Evolutionary conservation across 106 monocot genomes (phyloP), one percentile per base, ranked within the genome.

Genomic region (Allium sativum): DNA sequence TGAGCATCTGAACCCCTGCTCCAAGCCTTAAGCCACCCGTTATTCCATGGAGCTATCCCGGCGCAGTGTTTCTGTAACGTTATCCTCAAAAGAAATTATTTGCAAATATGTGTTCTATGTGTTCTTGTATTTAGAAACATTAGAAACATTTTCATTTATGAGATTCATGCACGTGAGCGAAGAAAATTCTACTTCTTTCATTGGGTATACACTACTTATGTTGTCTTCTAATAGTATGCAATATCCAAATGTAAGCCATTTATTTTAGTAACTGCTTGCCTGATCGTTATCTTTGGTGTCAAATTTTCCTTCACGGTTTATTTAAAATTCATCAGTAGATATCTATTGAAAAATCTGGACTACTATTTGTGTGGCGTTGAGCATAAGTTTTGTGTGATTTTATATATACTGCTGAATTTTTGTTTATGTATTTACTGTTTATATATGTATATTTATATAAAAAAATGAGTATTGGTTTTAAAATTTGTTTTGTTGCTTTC

Each of bases 31-130:
- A n/a, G n/a, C n/a, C n/a, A n/a, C n/a, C n/a, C n/a, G n/a, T n/a
- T n/a, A n/a, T n/a, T n/a, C n/a, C n/a, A n/a, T n/a, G n/a, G n/a
- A n/a, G n/a, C n/a, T n/a, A n/a, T n/a, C n/a, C n/a, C n/a, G n/a
- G n/a, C n/a, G n/a, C n/a, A n/a, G n/a, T n/a, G n/a, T n/a, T n/a
- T 85, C 74, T 58, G 52, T 98, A 18, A 71, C 61, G 16, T 61
- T 92, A 61, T 72, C 42, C 19, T 47, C 76, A 19, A 80, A 74
- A 16, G 79, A 68, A 42, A 70, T 68, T 43, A 31, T 50, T 66
- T 92, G 61, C 69, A 70, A 40, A 71, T 98, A 44, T 72, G 74
- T 70, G 82, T 85, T 4, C 68, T 92, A 48, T 88, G 84, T 80
- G 88, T 91, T 54, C 58, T 65, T 59, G 21, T 55, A 5, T 68